A percentile compares a stretch with the other conserved stretches of the same genome.
phyloP scores from a whole-genome alignment of 2,329 filamentous ascomycete species.

The Fusarium brachygibbosum region DNA sequence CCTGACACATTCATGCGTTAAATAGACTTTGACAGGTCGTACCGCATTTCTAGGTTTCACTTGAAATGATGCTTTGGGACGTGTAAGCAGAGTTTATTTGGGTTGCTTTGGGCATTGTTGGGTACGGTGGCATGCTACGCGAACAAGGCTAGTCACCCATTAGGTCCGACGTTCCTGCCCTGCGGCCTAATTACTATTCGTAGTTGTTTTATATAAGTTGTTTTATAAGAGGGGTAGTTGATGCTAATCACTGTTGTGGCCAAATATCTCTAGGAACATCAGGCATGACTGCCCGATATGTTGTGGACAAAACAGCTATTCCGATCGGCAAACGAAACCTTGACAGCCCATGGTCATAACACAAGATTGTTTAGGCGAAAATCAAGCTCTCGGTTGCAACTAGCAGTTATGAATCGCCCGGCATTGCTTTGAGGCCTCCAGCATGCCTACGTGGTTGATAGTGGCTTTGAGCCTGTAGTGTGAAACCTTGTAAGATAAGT shows the following conservation, averaged over 20 bases:
- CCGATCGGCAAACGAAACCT: not conserved
- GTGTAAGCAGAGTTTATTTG: not conserved
- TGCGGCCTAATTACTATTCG: not conserved
- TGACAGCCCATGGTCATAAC: fast-evolving
- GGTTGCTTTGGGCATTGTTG: not conserved
- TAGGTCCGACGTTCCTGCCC: not conserved
- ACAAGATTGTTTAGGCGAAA: too few species aligned
- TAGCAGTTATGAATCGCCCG: not conserved
- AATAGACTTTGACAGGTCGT: not conserved
- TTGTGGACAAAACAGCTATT: not conserved
- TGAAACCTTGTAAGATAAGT: not conserved
- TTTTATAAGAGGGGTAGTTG: not conserved
- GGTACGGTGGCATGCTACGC: not conserved
- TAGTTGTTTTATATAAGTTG: not conserved
- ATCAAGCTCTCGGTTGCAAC: too few species aligned
- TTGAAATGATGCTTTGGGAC: not conserved
- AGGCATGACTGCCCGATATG: not conserved
- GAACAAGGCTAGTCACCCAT: not conserved
- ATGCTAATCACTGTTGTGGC: not conserved
- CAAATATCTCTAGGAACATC: not conserved
- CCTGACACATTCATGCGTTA: constrained; percentile 9
- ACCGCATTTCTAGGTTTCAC: too few species aligned
- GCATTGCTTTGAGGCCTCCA: not conserved
- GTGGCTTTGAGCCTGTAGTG: too few species aligned
- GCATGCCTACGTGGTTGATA: not conserved